Percentiles rank a stretch among this genome's conserved stretches.
phyloP scores from a whole-genome alignment of 768 basidiomycete species.

The Leucogyrophana mollusca region DNA sequence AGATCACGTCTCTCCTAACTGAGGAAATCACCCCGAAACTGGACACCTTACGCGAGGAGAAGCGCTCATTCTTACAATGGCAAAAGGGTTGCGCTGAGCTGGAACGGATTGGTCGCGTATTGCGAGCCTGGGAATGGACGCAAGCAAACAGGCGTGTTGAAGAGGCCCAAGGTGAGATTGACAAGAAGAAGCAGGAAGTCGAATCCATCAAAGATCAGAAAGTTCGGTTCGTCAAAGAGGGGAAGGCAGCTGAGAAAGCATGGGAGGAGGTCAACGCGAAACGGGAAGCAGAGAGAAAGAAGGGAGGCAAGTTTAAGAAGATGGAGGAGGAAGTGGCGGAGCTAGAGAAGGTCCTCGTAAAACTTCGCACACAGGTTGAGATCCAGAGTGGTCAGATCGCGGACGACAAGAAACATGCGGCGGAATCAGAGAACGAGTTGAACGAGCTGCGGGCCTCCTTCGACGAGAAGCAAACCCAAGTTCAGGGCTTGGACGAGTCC shows the following conservation, averaged over 20 bases:
- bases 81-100: constrained; percentile 89
- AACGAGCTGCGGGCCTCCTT: constrained; percentile 59
- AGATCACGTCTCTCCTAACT: constrained; percentile 72
- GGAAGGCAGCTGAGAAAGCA: constrained; percentile 66
- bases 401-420: constrained; percentile 71
- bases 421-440: constrained; percentile 51
- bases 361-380: constrained; percentile 82
- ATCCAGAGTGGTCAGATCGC: constrained; percentile 71
- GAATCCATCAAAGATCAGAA: constrained; percentile 44
- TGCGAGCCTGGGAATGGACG: constrained; percentile 90
- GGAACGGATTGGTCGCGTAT: constrained; percentile 75
- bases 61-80: constrained; percentile 83
- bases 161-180: constrained; percentile 56
- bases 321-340: constrained; percentile 78
- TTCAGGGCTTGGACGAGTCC: constrained; percentile 50
- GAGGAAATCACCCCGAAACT: constrained; percentile 97
- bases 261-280: constrained; percentile 64
- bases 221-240: constrained; percentile 52
- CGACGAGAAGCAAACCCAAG: constrained; percentile 57
- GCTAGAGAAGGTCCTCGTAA: constrained; percentile 77
- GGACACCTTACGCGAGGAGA: constrained; percentile 86
- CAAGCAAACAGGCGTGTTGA: constrained; percentile 52
- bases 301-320: constrained; percentile 89
- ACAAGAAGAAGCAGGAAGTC: constrained; percentile 48
- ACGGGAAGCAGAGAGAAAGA: constrained; percentile 84